phyloP scores from a whole-genome alignment of 2,329 filamentous ascomycete genomes.

The Paecilomyces formosus region DNA sequence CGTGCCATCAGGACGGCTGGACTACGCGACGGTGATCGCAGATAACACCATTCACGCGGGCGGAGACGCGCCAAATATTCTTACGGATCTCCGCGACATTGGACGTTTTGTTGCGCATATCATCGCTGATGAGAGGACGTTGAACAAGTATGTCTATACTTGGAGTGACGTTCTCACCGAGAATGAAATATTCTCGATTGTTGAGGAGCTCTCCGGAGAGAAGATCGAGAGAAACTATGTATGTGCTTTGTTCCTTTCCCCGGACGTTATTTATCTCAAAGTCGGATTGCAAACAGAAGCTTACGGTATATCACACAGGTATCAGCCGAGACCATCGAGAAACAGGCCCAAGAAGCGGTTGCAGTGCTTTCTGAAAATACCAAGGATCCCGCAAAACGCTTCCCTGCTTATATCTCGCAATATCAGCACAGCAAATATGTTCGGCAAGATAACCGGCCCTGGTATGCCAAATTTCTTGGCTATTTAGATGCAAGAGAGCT shows the following conservation, averaged over 20 bases:
- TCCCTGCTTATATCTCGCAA: neutral
- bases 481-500: neutral
- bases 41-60: neutral
- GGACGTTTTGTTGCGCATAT: neutral
- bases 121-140: neutral
- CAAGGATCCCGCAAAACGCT: neutral
- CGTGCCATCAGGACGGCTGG: constrained; percentile 31
- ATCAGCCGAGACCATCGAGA: too few species aligned
- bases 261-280: too few species aligned
- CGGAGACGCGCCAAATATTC: neutral
- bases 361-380: too few species aligned
- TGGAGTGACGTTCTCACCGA: constrained; percentile 8
- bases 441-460: neutral
- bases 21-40: constrained; percentile 21
- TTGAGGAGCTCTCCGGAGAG: too few species aligned
- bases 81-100: neutral
- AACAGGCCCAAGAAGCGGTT: too few species aligned
- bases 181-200: too few species aligned
- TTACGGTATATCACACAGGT: too few species aligned
- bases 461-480: neutral
- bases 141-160: neutral
- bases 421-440: neutral
- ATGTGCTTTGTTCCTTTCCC: too few species aligned
- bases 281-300: too few species aligned
- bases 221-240: too few species aligned